Evolutionary conservation across 129 eudicot genomes (phyloP).

Genomic region (Pittosporum tobira): DNA sequence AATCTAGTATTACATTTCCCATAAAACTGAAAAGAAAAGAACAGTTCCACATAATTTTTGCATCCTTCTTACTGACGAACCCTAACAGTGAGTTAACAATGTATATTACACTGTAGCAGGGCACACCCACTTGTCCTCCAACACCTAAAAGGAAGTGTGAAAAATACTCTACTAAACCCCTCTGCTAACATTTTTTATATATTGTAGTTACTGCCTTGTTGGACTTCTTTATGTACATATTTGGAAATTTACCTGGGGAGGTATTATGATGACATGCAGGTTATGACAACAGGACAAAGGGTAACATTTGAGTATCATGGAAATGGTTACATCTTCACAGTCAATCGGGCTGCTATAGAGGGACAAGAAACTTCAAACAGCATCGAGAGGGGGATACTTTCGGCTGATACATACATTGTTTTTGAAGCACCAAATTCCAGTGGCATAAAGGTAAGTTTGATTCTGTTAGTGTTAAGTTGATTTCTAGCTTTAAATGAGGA

Average conservation of each 20-base stretch:
- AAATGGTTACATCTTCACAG: slow-evolving; percentile 67
- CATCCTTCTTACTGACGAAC: too few species aligned
- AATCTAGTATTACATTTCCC: too few species aligned
- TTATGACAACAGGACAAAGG: slow-evolving; percentile 85
- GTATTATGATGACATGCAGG: slow-evolving; percentile 44
- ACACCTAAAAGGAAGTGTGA: too few species aligned
- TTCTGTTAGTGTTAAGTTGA: background rate
- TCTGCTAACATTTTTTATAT: too few species aligned
- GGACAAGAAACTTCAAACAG: slow-evolving; percentile 57
- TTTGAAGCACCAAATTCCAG: slow-evolving; percentile 83
- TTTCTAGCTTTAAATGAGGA: background rate
- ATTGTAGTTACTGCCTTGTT: background rate
- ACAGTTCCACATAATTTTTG: too few species aligned
- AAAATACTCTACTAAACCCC: too few species aligned
- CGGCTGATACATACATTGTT: slow-evolving; percentile 74
- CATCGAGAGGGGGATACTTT: slow-evolving; percentile 77
- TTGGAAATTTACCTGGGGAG: slow-evolving; percentile 15
- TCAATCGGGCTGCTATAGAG: slow-evolving; percentile 68
- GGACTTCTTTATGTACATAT: background rate
- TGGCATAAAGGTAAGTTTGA: slow-evolving; percentile 64
- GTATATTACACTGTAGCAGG: too few species aligned
- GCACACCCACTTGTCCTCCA: too few species aligned
- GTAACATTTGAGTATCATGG: slow-evolving; percentile 83
- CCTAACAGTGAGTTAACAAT: too few species aligned
- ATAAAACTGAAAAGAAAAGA: too few species aligned